Evolutionary conservation across 1,284 basidiomycete genomes (phyloP).

Genomic region (Ganoderma resinaceum): DNA sequence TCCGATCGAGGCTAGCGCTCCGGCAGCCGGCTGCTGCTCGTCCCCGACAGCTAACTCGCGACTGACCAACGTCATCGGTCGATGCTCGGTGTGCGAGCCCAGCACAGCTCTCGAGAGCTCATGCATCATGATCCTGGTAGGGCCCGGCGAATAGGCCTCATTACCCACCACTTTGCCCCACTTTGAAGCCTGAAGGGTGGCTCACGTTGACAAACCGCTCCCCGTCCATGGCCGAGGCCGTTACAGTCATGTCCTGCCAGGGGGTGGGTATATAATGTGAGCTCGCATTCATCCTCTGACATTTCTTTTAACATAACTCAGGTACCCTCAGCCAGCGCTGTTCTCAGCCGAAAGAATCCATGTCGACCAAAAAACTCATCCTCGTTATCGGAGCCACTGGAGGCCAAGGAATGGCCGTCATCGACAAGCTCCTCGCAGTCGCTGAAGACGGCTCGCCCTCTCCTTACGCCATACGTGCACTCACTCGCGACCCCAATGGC

Average conservation of each 20-base stretch:
- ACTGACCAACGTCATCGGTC: not conserved
- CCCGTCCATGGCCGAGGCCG: not conserved
- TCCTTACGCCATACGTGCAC: slow-evolving; percentile 53
- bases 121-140: no score
- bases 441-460: slow-evolving; percentile 47
- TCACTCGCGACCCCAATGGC: slow-evolving; percentile 51
- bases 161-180: no score
- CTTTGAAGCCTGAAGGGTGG: not conserved
- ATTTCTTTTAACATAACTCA: not conserved
- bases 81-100: not conserved
- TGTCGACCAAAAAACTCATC: slow-evolving; percentile 47
- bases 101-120: not conserved
- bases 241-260: not conserved
- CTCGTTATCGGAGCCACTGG: slow-evolving; percentile 61
- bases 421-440: slow-evolving; percentile 50
- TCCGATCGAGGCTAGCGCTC: no score
- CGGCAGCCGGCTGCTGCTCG: no score
- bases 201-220: not conserved
- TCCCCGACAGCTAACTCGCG: no score
- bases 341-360: no score
- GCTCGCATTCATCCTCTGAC: no score
- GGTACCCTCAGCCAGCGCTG: not conserved
- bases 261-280: not conserved
- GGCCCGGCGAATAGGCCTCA: no score
- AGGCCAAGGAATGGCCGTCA: slow-evolving; percentile 55